These are phyloP conservation scores for Dictyostelium purpureum DNA, from an alignment of 78 protist species.

Conservation along the genomic window DNA sequence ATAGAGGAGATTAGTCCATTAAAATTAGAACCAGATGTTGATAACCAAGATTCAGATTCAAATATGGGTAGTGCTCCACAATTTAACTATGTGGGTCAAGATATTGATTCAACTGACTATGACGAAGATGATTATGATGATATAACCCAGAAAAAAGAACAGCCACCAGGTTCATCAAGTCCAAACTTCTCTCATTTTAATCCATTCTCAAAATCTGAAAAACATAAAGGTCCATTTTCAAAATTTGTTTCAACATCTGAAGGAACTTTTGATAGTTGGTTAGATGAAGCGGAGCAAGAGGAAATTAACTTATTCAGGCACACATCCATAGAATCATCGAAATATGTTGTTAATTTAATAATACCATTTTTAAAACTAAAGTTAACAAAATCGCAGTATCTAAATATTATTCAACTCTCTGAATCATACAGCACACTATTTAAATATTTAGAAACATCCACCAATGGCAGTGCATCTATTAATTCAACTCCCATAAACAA, in stretches of 20 bases:
- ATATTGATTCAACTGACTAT: no score
- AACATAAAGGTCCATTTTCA: conserved; percentile 68
- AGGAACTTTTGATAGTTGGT: conserved; percentile 57
- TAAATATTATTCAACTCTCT: not conserved
- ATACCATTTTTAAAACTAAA: conserved; percentile 21
- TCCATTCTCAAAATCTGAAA: conserved; percentile 41
- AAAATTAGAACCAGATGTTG: not conserved
- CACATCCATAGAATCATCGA: conserved; percentile 70
- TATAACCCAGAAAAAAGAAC: not conserved
- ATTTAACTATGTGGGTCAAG: no score
- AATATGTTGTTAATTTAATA: conserved; percentile 36
- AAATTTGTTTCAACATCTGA: conserved; percentile 48
- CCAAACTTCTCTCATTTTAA: conserved; percentile 43
- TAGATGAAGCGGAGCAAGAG: conserved; percentile 68
- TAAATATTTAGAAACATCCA: not conserved
- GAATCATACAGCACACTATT: not conserved
- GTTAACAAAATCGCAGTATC: conserved; percentile 11
- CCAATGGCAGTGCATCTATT: no score
- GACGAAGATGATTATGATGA: not conserved
- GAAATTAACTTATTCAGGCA: conserved; percentile 59
- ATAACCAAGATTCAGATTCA: not conserved
- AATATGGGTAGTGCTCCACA: not conserved
- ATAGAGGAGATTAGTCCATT: not conserved
- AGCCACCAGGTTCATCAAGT: not conserved
- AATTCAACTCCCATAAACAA: not conserved